Conservation (phyloP, 169 alveolate genomes). For the Eimeria mitis region DNA sequence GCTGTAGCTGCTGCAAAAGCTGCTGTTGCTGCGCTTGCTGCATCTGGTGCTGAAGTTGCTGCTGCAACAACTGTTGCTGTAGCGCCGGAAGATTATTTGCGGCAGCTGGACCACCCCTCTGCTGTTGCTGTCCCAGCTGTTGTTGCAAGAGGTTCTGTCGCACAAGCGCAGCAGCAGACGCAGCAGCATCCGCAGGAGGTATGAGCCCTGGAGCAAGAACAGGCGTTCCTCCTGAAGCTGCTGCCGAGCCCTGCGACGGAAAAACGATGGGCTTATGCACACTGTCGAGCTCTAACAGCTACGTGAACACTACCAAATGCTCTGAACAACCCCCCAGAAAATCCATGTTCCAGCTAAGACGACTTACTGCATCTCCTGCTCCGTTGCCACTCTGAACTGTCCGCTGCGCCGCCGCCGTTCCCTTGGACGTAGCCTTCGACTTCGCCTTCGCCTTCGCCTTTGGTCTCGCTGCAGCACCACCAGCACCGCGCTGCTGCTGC, state of each 20-base stretch:
- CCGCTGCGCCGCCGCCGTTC: constrained; percentile 47
- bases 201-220: constrained; percentile 69
- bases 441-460: constrained; percentile 70
- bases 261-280: constrained; percentile 28
- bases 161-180: constrained; percentile 62
- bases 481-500: constrained; percentile 6
- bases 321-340: not conserved
- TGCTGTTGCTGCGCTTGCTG: constrained; percentile 74
- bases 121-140: constrained; percentile 41
- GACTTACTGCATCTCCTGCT: constrained; percentile 37
- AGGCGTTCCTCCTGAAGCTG: constrained; percentile 14
- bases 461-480: constrained; percentile 28
- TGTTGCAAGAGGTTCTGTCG: constrained; percentile 64
- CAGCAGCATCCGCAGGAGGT: constrained; percentile 36
- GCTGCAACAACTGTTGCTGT: constrained; percentile 72
- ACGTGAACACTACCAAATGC: not conserved
- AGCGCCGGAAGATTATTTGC: constrained; percentile 31
- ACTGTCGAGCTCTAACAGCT: not conserved
- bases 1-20: constrained; percentile 68
- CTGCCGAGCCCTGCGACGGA: constrained; percentile 74
- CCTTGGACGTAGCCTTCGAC: constrained; percentile 43
- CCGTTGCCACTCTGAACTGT: constrained; percentile 29
- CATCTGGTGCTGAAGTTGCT: constrained; percentile 73
- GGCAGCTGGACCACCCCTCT: constrained; percentile 38
- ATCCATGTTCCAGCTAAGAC: not conserved